phyloP scores from a whole-genome alignment of 2,329 filamentous ascomycete genomes.

The Tolypocladium album region DNA sequence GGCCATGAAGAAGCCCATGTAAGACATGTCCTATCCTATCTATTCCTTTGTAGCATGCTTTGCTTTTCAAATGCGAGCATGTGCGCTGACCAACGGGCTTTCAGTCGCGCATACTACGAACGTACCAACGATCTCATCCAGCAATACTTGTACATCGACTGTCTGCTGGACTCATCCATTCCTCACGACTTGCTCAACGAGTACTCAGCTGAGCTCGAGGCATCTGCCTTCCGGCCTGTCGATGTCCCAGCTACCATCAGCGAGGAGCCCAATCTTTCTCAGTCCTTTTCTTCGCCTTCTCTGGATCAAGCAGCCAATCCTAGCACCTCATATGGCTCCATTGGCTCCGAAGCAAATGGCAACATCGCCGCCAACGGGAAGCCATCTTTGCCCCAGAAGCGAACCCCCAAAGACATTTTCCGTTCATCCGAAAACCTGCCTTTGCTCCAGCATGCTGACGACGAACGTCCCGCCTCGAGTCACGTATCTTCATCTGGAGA shows the following conservation, averaged over 20 bases:
- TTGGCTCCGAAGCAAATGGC: conserved; percentile 9
- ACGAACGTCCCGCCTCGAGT: conserved; percentile 29
- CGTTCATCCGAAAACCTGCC: conserved; percentile 61
- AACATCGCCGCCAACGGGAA: conserved; percentile 9
- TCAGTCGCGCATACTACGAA: conserved; percentile 73
- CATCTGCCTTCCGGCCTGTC: conserved; percentile 39
- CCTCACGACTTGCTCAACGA: conserved; percentile 87
- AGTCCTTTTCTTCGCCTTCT: conserved; percentile 10
- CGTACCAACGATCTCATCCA: conserved; percentile 80
- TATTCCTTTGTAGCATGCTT: background rate
- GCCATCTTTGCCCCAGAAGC: conserved; percentile 45
- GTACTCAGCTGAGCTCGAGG: conserved; percentile 55
- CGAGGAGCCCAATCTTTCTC: conserved; percentile 47
- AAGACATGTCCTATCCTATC: conserved; percentile 8
- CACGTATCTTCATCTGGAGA: conserved; percentile 9
- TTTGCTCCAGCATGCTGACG: conserved; percentile 40
- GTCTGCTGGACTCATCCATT: conserved; percentile 81
- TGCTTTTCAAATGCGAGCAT: background rate
- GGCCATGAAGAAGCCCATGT: conserved; percentile 61
- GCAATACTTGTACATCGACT: conserved; percentile 89
- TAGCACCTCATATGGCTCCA: conserved; percentile 20
- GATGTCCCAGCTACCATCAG: conserved; percentile 63
- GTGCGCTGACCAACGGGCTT: background rate
- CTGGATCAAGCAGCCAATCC: conserved; percentile 5
- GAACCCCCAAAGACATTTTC: conserved; percentile 81